Base-by-base conservation (phyloP, 1,139 yeast species). In the Tardiomyces blankii region DNA sequence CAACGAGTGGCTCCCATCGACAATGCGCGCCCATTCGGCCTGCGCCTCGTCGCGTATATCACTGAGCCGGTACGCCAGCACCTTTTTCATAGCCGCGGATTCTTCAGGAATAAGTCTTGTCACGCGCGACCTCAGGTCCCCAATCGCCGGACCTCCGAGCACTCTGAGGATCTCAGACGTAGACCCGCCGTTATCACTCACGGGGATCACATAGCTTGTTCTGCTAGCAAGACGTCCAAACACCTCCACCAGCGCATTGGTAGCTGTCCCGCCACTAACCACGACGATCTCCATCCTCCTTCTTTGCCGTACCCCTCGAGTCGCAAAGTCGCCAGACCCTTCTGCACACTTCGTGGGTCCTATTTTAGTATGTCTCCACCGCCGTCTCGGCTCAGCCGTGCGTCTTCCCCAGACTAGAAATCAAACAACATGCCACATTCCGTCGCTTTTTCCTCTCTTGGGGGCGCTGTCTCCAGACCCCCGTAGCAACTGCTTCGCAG, bases 111-210 rank as follows among this genome's bases (percentile, higher is more conserved):
- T 82, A 46, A 89, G 66, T 46, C 93, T 65, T 0, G 89, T 84
- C 39, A 88, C 71, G 46, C 97, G 64, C 0, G 96, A 86, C 43
- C 97, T 67, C 4, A 89, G 73, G 59, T 89, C 97, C 1, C 97
- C 97, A 48, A 89, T 86, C 0, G 96, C 96, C 1, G 96, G 95
- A 0, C 96, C 96, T 1, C 96, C 96, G 18, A 89, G 72, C 1
- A 88, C 88, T 14, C 96, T 67, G n/a, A 88, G 73, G 33, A 89
- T 74, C 64, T 89, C 97, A 27, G 94, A 82, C 0, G 96, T 87
- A 1, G 96, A 87, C 1, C 96, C 97, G 21, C 97, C 97, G 60
- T 89, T 89, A 61, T 89, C 97, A 46, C 87, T 81, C 12, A 89
- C 78, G 0, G 97, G 97, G 39, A 89, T 66, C 1, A 88, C 71